Evolutionary conservation across 495 filamentous ascomycete species (phyloP).

Genomic region (Hypoxylon subgilvum): DNA sequence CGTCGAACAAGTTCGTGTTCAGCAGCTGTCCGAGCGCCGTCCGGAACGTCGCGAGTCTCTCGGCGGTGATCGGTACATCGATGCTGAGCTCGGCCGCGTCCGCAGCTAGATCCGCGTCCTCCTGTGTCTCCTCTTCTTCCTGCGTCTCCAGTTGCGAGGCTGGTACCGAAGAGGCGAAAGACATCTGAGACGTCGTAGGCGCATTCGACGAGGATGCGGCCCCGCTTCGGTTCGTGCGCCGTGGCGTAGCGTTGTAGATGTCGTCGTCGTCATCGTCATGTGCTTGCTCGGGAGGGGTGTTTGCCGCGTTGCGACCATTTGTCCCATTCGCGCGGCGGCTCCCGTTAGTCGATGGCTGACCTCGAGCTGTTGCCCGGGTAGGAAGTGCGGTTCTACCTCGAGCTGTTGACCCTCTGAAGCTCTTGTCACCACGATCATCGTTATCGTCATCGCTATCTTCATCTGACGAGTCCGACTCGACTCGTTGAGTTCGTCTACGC

Average conservation of each 20-base stretch:
- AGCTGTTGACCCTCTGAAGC: conserved; percentile 35
- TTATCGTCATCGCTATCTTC: conserved; percentile 49
- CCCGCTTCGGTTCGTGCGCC: conserved; percentile 42
- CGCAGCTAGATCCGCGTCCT: conserved; percentile 46
- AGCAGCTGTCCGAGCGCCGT: conserved; percentile 79
- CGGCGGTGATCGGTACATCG: conserved; percentile 60
- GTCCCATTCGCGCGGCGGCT: conserved; percentile 37
- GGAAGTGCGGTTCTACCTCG: conserved; percentile 37
- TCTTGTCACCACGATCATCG: conserved; percentile 41
- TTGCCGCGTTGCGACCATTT: conserved; percentile 32
- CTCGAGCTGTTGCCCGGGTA: conserved; percentile 28
- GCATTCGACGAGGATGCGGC: conserved; percentile 40
- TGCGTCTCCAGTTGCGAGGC: conserved; percentile 52
- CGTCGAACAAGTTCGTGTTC: conserved; percentile 75
- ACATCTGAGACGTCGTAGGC: conserved; percentile 44
- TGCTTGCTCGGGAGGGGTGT: conserved; percentile 29
- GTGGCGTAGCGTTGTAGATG: conserved; percentile 49
- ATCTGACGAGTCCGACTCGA: conserved; percentile 43
- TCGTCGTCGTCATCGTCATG: conserved; percentile 40
- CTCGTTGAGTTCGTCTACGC: conserved; percentile 59
- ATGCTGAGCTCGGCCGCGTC: conserved; percentile 47
- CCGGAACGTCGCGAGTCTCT: conserved; percentile 75
- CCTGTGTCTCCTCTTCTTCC: conserved; percentile 43
- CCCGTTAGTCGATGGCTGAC: conserved; percentile 39
- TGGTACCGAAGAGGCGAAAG: conserved; percentile 55